Evolutionary conservation across 2,329 filamentous ascomycete genomes (phyloP).

Genomic region (Diplocarpon mali): DNA sequence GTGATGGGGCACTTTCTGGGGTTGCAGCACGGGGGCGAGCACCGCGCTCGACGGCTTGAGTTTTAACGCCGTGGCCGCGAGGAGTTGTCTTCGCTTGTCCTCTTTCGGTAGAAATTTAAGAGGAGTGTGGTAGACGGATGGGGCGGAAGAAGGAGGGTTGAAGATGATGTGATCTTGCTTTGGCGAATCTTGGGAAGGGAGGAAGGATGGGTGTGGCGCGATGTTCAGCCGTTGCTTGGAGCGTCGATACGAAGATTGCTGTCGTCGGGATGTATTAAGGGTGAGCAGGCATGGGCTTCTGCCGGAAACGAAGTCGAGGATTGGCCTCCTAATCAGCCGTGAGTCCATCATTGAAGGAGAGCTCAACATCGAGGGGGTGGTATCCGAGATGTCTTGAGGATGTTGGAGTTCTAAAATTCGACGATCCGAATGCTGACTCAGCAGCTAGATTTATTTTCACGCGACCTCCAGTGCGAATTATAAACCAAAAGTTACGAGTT

Average conservation of each 20-base stretch:
- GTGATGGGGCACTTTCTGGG: slow-evolving; percentile 27
- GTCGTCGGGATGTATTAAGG: slow-evolving; percentile 21
- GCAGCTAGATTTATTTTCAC: no score
- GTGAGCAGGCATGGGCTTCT: slow-evolving; percentile 21
- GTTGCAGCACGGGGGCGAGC: slow-evolving; percentile 21
- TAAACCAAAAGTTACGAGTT: no score
- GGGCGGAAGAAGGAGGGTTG: slow-evolving; percentile 43
- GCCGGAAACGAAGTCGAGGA: slow-evolving; percentile 19
- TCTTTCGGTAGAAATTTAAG: slow-evolving; percentile 51
- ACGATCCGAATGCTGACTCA: no score
- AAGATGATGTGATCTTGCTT: slow-evolving; percentile 39
- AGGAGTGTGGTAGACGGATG: slow-evolving; percentile 53
- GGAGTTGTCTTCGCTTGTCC: slow-evolving; percentile 25
- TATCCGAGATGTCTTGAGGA: not conserved
- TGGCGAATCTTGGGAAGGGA: slow-evolving; percentile 28
- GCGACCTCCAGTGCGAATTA: no score
- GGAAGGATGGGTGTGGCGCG: slow-evolving; percentile 49
- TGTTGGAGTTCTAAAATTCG: not conserved
- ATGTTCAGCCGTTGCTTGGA: slow-evolving; percentile 35
- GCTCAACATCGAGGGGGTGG: not conserved
- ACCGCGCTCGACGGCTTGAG: slow-evolving; percentile 4
- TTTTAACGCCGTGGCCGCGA: slow-evolving; percentile 18
- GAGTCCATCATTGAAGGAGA: slow-evolving; percentile 21
- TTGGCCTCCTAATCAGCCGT: slow-evolving; percentile 23
- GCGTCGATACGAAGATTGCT: slow-evolving; percentile 27